Base-by-base conservation (phyloP, 179 eudicot genomes). In the Kewa caespitosa region DNA sequence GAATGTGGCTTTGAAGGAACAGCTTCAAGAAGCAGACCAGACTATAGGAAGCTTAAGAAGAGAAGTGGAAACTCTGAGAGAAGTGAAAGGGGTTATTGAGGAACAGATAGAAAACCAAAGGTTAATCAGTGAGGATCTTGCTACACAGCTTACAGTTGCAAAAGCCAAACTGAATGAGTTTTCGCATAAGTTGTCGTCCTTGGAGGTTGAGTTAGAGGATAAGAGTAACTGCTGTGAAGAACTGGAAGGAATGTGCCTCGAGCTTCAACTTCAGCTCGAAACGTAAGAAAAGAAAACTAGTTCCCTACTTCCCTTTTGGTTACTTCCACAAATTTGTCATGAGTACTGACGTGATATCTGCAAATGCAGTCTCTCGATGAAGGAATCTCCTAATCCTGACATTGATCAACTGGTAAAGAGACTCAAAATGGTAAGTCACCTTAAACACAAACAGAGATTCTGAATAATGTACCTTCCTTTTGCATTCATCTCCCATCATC, bases 231-330 rank as follows among this genome's bases (percentile, higher is more conserved):
- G 88, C 73, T 95, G 92, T 73, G 90, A 95, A 76, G 97, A 95
- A 74, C 78, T 93, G 55, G 97, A 95, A 79, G 81, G 87, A 42
- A 87, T 92, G 0, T 95, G 99, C 76, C 88, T 95, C 30, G 99
- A 93, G 69, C 91, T 95, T 80, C 97, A 90, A 74, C 97, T 95
- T 78, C 97, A 93, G 80, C 91, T 95, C 9, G 97, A 91, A 84
- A 95, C 90, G 97, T 95, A 78, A 33, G 70, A 8, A 37, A 1
- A 72, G 2, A 22, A 30, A 55, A 1, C n/a, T n/a, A n/a, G n/a
- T n/a, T n/a, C n/a, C n/a, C n/a, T n/a, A n/a, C n/a, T 43, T 13
- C 2, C 23, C 20, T 66, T 64, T 75, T 12, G 8, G 32, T 10
- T 32, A 12, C 25, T 23, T 73, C 67, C 13, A 52, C 13, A 14